Evolutionary conservation across 208 protist genomes (phyloP).

Genomic region (Acanthamoeba sp.): DNA sequence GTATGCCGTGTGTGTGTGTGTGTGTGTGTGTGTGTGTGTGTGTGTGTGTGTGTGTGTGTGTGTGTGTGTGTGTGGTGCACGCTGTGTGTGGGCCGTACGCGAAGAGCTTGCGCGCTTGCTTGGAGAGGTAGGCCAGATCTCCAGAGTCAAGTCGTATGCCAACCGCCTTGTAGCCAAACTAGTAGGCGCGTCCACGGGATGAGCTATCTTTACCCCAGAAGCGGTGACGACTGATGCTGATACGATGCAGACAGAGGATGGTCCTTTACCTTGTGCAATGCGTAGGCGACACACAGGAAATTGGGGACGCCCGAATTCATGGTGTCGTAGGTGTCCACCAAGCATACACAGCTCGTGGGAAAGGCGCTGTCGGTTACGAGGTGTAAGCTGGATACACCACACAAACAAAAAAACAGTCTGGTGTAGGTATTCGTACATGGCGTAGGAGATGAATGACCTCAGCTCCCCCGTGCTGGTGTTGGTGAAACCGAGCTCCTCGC

Average conservation of each 20-base stretch:
- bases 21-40: too few relatives aligned
- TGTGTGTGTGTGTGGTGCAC: too few relatives aligned
- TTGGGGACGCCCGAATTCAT: conserved; percentile 90
- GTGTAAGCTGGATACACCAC: too few relatives aligned
- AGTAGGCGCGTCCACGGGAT: too few relatives aligned
- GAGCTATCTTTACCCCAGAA: background rate
- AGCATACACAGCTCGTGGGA: conserved; percentile 90
- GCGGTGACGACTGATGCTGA: too few relatives aligned
- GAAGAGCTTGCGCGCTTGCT: conserved; percentile 77
- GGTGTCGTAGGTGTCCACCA: conserved; percentile 95
- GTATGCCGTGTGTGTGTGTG: too few relatives aligned
- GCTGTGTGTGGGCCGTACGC: background rate
- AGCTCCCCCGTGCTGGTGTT: conserved; percentile 70
- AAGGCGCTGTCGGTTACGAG: conserved; percentile 87
- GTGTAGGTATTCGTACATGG: conserved; percentile 1
- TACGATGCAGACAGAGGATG: too few relatives aligned
- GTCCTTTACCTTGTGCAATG: conserved; percentile 83
- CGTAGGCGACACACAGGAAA: conserved; percentile 89
- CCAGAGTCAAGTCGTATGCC: conserved; percentile 88
- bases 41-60: too few relatives aligned
- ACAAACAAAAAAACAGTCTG: background rate
- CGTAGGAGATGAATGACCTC: conserved; percentile 33
- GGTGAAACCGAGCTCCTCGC: conserved; percentile 55
- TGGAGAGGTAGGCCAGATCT: conserved; percentile 92
- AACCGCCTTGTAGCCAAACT: conserved; percentile 82